A percentile compares a stretch with the other conserved stretches of the same genome.
phyloP scores from a whole-genome alignment of 805 yeast species.

The Candida pini region DNA sequence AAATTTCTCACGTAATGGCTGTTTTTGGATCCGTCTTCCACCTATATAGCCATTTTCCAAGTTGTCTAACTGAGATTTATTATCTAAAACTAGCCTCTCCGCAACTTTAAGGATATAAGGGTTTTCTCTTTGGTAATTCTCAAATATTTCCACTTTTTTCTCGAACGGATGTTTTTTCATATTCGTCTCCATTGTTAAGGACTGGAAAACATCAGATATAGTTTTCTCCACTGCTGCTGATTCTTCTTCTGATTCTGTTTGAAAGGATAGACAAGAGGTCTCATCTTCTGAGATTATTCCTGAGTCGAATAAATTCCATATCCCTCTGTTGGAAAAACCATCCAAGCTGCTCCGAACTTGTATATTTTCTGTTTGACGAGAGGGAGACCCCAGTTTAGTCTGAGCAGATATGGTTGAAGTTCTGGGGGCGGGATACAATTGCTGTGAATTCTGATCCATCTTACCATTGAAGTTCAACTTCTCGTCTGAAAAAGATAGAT shows the following conservation, averaged over 20 bases:
- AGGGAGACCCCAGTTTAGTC: neutral
- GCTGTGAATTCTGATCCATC: neutral
- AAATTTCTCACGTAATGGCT: too few species aligned
- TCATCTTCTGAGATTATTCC: neutral
- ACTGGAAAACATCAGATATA: neutral
- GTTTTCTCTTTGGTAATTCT: too few species aligned
- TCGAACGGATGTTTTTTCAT: too few species aligned
- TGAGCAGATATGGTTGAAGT: neutral
- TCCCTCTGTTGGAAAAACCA: neutral
- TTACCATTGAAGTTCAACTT: neutral
- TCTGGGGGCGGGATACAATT: neutral
- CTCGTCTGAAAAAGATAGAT: neutral
- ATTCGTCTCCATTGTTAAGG: too few species aligned
- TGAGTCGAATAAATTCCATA: slow-evolving; percentile 2
- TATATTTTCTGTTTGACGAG: neutral
- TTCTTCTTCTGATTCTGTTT: neutral
- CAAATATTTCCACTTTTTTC: too few species aligned
- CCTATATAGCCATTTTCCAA: too few species aligned
- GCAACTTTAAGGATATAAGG: too few species aligned
- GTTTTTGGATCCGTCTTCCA: too few species aligned
- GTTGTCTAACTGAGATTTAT: too few species aligned
- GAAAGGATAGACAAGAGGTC: neutral
- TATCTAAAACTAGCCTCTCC: too few species aligned
- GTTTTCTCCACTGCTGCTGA: neutral
- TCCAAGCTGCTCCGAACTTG: neutral